Percentiles rank a stretch among this genome's conserved stretches.
phyloP scores from a whole-genome alignment of 2,329 filamentous ascomycete genomes.

The Penicillium sp. region DNA sequence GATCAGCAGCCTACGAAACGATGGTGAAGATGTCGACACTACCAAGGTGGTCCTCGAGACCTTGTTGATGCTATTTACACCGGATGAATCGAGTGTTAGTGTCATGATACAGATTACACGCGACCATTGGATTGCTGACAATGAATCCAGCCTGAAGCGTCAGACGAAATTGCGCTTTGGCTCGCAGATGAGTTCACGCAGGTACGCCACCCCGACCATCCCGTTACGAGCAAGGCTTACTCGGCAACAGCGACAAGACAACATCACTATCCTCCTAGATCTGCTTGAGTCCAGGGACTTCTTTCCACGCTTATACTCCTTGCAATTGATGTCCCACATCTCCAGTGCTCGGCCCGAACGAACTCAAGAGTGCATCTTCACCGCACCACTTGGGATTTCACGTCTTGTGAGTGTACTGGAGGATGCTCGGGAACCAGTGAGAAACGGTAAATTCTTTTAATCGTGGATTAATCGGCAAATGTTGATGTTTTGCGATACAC shows the following conservation, averaged over 20 bases:
- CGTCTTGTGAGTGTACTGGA: constrained; percentile 78
- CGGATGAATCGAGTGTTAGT: constrained; percentile 56
- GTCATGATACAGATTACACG: constrained; percentile 4
- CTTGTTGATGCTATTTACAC: constrained; percentile 82
- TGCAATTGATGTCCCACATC: constrained; percentile 84
- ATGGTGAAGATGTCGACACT: constrained; percentile 92
- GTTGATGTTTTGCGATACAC: constrained; percentile 7
- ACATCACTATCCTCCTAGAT: constrained; percentile 82
- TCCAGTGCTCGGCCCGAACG: constrained; percentile 78
- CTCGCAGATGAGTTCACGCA: constrained; percentile 97
- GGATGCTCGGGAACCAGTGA: constrained; percentile 76
- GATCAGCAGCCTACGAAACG: constrained; percentile 76
- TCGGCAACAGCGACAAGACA: constrained; percentile 71
- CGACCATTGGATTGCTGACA: constrained; percentile 18
- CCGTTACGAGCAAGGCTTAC: constrained; percentile 42
- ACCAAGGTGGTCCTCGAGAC: constrained; percentile 94
- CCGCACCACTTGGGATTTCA: constrained; percentile 79
- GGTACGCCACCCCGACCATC: constrained; percentile 41
- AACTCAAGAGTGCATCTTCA: constrained; percentile 90
- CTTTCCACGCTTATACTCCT: constrained; percentile 81
- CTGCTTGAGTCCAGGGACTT: constrained; percentile 84
- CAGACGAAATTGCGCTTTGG: constrained; percentile 93
- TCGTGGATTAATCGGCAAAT: not conserved
- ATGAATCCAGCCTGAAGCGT: constrained; percentile 68
- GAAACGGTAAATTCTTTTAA: constrained; percentile 55